Percentiles rank a stretch among this genome's conserved stretches.
Conservation (phyloP, 2,329 filamentous ascomycete species). For the Exophiala dermatitidis region DNA sequence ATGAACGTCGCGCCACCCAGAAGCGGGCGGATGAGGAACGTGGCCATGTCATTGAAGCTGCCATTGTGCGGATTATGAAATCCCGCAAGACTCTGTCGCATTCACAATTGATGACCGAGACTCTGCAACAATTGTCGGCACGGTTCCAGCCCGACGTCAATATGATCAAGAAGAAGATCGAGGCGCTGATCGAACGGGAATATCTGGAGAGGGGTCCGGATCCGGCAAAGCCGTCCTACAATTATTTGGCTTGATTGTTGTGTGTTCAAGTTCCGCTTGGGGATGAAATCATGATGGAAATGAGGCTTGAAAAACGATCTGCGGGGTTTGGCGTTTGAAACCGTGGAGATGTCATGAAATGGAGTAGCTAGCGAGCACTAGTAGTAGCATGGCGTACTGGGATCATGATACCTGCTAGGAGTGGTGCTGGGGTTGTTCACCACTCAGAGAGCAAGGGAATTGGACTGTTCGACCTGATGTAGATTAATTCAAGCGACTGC, state of each 20-base stretch:
- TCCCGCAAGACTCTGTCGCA: slow-evolving; percentile 44
- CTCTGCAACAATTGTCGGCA: slow-evolving; percentile 42
- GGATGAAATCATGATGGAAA: slow-evolving; percentile 4
- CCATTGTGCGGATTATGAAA: slow-evolving; percentile 50
- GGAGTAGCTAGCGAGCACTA: neutral
- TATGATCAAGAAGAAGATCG: slow-evolving; percentile 49
- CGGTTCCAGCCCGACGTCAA: slow-evolving; percentile 47
- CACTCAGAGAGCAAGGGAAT: no score
- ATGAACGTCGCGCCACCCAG: slow-evolving; percentile 48
- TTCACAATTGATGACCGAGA: slow-evolving; percentile 45
- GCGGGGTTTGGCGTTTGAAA: neutral
- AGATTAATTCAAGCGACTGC: no score
- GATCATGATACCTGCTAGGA: neutral
- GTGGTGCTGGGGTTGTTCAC: no score
- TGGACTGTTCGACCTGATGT: no score
- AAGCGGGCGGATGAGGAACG: slow-evolving; percentile 46
- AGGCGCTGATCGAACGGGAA: slow-evolving; percentile 48
- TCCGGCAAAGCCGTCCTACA: slow-evolving; percentile 27
- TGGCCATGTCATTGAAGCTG: slow-evolving; percentile 45
- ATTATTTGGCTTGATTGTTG: slow-evolving; percentile 28
- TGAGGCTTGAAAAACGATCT: neutral
- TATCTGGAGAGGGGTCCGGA: slow-evolving; percentile 41
- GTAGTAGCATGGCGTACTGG: slow-evolving; percentile 12
- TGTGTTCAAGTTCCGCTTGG: neutral
- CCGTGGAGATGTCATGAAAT: neutral